Evolutionary conservation across 352 stramenopile species (phyloP).

Genomic region (Globisporangium cystogenes): DNA sequence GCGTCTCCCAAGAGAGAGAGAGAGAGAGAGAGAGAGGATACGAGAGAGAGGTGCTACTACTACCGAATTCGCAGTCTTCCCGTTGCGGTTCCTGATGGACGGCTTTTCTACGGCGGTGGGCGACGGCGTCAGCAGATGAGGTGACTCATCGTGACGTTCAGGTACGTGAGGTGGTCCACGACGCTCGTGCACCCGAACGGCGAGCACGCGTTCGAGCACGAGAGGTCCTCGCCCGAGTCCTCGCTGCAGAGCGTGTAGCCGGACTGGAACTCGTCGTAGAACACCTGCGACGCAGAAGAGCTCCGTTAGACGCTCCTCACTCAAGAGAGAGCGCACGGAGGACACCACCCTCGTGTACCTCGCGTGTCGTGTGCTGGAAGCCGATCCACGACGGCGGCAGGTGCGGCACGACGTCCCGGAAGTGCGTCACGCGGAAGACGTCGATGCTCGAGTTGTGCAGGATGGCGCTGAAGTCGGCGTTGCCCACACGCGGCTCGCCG

Average conservation of each 20-base stretch:
- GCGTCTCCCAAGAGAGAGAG: too few relatives aligned
- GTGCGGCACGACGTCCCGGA: slow-evolving; percentile 70
- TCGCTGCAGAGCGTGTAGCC: slow-evolving; percentile 55
- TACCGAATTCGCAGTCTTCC: too few relatives aligned
- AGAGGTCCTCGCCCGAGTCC: slow-evolving; percentile 52
- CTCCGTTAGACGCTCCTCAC: too few relatives aligned
- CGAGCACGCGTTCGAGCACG: slow-evolving; percentile 66
- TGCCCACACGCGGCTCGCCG: slow-evolving; percentile 72
- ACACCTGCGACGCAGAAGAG: slow-evolving; percentile 71
- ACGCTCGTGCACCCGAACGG: slow-evolving; percentile 76
- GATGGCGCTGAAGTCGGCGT: slow-evolving; percentile 48
- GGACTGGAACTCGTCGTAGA: slow-evolving; percentile 74
- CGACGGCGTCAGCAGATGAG: slow-evolving; percentile 57
- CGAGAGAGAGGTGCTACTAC: too few relatives aligned
- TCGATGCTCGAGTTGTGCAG: slow-evolving; percentile 49
- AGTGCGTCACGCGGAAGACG: slow-evolving; percentile 75
- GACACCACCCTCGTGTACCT: too few relatives aligned
- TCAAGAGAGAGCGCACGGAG: too few relatives aligned
- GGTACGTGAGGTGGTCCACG: slow-evolving; percentile 81
- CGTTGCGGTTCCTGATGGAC: too few relatives aligned
- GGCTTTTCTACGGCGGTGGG: not conserved
- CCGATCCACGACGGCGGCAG: slow-evolving; percentile 71
- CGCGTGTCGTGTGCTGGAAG: slow-evolving; percentile 66
- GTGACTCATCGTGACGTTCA: slow-evolving; percentile 88
- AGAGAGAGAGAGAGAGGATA: too few relatives aligned